These are phyloP conservation scores for Sporothrix pseudoabietina DNA, from an alignment of 2,329 filamentous ascomycete species.

Conservation along the genomic window DNA sequence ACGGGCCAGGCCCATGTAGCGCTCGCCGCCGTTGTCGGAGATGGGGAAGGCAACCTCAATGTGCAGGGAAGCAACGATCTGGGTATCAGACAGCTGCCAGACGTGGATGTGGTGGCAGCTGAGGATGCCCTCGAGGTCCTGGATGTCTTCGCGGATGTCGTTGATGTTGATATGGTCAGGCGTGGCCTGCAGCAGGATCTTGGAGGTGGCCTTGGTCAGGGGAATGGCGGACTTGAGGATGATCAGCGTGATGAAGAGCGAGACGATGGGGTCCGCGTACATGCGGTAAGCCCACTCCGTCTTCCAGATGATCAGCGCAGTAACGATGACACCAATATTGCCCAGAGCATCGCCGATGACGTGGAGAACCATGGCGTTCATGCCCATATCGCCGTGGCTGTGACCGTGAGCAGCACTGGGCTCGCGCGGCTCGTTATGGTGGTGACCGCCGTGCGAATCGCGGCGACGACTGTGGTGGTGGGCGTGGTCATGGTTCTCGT, in stretches of 20 bases:
- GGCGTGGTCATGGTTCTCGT: conserved; percentile 40
- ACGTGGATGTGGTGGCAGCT: conserved; percentile 96
- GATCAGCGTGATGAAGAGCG: conserved; percentile 86
- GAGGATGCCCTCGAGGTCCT: conserved; percentile 78
- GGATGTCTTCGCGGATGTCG: conserved; percentile 90
- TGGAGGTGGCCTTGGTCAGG: conserved; percentile 75
- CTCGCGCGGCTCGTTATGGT: conserved; percentile 78
- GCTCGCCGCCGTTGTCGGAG: conserved; percentile 72
- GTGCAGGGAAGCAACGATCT: conserved; percentile 89
- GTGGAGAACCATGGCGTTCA: conserved; percentile 80
- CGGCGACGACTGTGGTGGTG: conserved; percentile 41
- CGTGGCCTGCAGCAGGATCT: conserved; percentile 91
- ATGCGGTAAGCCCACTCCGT: conserved; percentile 77
- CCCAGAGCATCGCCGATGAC: conserved; percentile 82
- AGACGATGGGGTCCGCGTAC: conserved; percentile 91
- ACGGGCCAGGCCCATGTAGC: conserved; percentile 88
- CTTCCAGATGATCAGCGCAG: conserved; percentile 88
- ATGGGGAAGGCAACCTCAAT: conserved; percentile 91
- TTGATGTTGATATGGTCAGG: conserved; percentile 85
- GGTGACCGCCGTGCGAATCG: conserved; percentile 68
- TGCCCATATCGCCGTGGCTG: conserved; percentile 87
- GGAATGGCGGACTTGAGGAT: conserved; percentile 75
- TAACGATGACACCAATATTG: conserved; percentile 81
- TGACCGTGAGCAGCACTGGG: conserved; percentile 72
- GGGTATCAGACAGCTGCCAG: conserved; percentile 95